Conservation (phyloP, 2,329 filamentous ascomycete genomes). For the Epichloe festucae region DNA sequence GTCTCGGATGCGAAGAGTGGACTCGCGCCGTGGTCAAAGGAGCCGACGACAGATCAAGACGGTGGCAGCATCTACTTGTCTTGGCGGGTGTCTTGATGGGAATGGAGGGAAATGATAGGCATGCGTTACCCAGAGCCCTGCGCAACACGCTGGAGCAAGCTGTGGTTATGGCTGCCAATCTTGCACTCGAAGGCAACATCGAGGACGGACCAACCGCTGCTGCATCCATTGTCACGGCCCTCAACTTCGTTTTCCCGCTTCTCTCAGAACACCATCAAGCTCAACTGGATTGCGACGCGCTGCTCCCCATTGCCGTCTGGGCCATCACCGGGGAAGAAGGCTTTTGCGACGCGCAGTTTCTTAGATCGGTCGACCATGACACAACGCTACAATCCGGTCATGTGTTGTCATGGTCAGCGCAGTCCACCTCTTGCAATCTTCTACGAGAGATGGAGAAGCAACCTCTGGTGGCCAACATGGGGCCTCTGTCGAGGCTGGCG, state of each 20-base stretch:
- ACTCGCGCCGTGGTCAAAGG: conserved; percentile 43
- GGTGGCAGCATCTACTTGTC: conserved; percentile 78
- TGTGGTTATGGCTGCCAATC: conserved; percentile 60
- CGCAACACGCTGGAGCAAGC: conserved; percentile 58
- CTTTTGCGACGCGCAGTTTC: conserved; percentile 62
- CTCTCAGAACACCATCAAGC: conserved; percentile 47
- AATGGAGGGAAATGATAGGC: conserved; percentile 51
- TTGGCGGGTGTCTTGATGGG: conserved; percentile 69
- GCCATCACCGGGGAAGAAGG: conserved; percentile 60
- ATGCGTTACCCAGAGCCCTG: conserved; percentile 50
- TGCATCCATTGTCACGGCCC: conserved; percentile 50
- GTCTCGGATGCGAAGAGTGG: conserved; percentile 39
- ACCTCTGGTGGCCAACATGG: conserved; percentile 53
- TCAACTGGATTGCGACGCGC: conserved; percentile 50
- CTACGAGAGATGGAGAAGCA: conserved; percentile 45
- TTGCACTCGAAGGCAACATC: conserved; percentile 46
- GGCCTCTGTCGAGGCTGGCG: conserved; percentile 51
- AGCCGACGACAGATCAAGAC: conserved; percentile 42
- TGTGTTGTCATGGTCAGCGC: conserved; percentile 49
- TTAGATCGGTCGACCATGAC: conserved; percentile 57
- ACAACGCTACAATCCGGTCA: conserved; percentile 33
- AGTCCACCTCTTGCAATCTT: conserved; percentile 45
- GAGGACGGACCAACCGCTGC: conserved; percentile 29
- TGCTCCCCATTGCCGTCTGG: conserved; percentile 58
- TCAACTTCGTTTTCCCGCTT: conserved; percentile 66